These are phyloP conservation scores for Euphorbia tirucalli DNA, from an alignment of 345 rosid genomes.

Conservation along the genomic window DNA sequence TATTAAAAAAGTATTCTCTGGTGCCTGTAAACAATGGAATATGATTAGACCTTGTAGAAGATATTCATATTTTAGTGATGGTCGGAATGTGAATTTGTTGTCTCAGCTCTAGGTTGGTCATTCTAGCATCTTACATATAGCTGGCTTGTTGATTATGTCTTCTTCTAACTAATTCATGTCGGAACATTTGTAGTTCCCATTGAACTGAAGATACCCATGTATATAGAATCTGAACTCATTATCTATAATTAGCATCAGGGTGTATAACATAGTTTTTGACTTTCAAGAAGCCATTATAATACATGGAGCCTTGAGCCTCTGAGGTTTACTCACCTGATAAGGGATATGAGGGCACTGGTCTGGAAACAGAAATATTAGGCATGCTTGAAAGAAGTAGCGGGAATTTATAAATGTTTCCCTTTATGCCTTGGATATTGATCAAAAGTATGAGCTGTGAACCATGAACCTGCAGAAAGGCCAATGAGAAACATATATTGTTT, in stretches of 20 bases:
- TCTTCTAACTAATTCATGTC: too few species aligned
- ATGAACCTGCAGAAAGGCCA: too few species aligned
- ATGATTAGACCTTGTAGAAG: neutral
- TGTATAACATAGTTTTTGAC: neutral
- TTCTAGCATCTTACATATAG: neutral
- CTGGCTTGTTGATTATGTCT: neutral
- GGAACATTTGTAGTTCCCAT: neutral
- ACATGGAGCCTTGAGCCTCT: neutral
- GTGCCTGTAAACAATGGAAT: neutral
- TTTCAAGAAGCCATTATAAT: neutral
- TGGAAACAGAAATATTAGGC: neutral
- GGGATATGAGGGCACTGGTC: neutral
- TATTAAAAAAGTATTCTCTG: neutral
- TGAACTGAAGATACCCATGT: neutral
- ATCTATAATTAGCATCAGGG: neutral
- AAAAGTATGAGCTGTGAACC: too few species aligned
- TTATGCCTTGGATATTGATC: too few species aligned
- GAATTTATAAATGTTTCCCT: neutral
- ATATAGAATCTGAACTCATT: neutral
- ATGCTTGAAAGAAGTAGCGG: neutral
- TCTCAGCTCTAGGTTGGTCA: neutral
- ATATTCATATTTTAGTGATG: neutral
- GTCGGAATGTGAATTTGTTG: neutral
- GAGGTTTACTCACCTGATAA: neutral
- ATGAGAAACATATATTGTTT: too few species aligned